Base-by-base conservation (phyloP, 371 early-diverging fungal species). In the Massospora cicadina region DNA sequence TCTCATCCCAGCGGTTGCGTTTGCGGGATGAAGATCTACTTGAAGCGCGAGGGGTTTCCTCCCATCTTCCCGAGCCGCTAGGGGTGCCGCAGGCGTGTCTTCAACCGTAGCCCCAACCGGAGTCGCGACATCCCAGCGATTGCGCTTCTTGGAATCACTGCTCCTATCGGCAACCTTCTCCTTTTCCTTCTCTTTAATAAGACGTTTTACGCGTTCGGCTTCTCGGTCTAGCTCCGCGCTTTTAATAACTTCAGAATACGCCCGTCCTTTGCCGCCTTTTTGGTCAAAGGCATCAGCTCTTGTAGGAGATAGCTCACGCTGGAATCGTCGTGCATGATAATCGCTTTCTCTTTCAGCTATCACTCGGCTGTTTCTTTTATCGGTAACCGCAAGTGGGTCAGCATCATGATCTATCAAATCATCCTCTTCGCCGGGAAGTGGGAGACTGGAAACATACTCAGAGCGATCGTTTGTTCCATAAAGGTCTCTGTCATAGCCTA, bases 101-200 rank as follows among this genome's bases (percentile, higher is more conserved):
- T 31, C 31, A 7, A 24, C 54, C 21, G 13, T 78, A 1, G 85
- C 83, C 28, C 73, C 77, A 5, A 71, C 83, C 0, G 91, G 84
- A n/a, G 87, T 87, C 12, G 82, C 83, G 2, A 86, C 82, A 69
- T 93, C 93, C 93, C 93, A 93, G 67, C 90, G 78, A 69, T 92
- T 76, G 70, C 89, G 88, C 66, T 80, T 77, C 63, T 63, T 70
- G 61, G 12, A 70, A 66, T 60, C 76, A 71, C 24, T 76, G 73
- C 23, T 71, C 68, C 25, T 75, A 33, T 30, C 69, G 53, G 72
- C 75, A 23, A 72, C 76, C 67, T 78, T 73, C 54, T 74, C 71
- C 24, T 65, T 65, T 68, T 84, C 84, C 67, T 79, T 83, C 64
- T 79, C 78, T 70, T 79, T 83, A 24, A 62, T 62, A 10, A 43